Evolutionary conservation across 1,284 basidiomycete genomes (phyloP).

Genomic region (Ustilago cynodontis): DNA sequence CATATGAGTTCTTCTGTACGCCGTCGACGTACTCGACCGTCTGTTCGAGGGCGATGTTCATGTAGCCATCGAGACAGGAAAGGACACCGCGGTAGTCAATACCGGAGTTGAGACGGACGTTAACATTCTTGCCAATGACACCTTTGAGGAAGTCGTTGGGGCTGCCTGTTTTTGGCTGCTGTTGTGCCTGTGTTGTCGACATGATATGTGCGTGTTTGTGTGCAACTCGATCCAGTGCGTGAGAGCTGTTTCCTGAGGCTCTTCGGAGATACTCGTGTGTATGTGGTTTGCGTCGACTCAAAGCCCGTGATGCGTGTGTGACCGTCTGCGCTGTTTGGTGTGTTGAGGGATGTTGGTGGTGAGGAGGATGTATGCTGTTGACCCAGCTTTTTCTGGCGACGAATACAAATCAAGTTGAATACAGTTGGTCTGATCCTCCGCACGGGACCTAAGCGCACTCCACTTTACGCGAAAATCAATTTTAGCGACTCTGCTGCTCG

Average conservation of each 20-base stretch:
- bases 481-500: neutral
- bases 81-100: slow-evolving; percentile 94
- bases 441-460: slow-evolving; percentile 16
- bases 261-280: neutral
- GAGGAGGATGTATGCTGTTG: slow-evolving; percentile 24
- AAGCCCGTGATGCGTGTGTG: neutral
- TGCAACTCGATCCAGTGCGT: neutral
- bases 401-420: neutral
- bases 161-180: slow-evolving; percentile 48
- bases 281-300: slow-evolving; percentile 19
- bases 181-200: slow-evolving; percentile 30
- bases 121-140: slow-evolving; percentile 93
- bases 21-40: slow-evolving; percentile 95
- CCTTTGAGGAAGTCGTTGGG: slow-evolving; percentile 68
- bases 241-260: neutral
- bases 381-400: slow-evolving; percentile 23
- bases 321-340: neutral
- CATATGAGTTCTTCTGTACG: slow-evolving; percentile 84
- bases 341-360: slow-evolving; percentile 17
- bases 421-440: slow-evolving; percentile 3
- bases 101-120: slow-evolving; percentile 93
- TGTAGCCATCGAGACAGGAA: slow-evolving; percentile 91
- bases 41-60: slow-evolving; percentile 98
- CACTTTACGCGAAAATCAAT: slow-evolving; percentile 37
- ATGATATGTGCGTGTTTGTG: slow-evolving; percentile 9